Evolutionary conservation across 108 stramenopile genomes (phyloP).

Genomic region (Cyclotella sp.): DNA sequence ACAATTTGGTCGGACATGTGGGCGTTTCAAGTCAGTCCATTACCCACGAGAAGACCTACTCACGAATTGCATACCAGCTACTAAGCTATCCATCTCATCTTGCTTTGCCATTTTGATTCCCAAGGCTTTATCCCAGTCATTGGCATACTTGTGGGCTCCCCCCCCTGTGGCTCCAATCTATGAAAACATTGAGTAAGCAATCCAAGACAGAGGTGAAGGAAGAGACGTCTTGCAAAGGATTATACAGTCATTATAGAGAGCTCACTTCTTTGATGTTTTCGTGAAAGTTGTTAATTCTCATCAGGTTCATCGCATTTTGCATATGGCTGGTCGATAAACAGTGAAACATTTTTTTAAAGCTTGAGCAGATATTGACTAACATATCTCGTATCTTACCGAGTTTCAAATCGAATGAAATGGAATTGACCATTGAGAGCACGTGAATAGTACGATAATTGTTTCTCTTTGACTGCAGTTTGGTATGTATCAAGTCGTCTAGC

Average conservation of each 20-base stretch:
- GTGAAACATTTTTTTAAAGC: background rate
- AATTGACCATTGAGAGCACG: constrained; percentile 90
- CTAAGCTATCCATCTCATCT: constrained; percentile 95
- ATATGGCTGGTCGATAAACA: constrained; percentile 55
- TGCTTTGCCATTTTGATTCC: constrained; percentile 92
- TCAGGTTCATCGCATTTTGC: constrained; percentile 91
- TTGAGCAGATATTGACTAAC: background rate
- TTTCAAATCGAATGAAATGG: constrained; percentile 98
- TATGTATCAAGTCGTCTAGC: constrained; percentile 74
- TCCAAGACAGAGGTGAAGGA: background rate
- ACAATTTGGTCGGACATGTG: too few species aligned
- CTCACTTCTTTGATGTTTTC: constrained; percentile 80
- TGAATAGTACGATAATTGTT: constrained; percentile 88
- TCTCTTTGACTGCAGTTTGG: constrained; percentile 86
- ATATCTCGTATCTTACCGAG: constrained; percentile 33
- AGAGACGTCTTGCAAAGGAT: constrained; percentile 16
- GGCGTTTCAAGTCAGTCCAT: too few species aligned
- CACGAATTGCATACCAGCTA: constrained; percentile 97
- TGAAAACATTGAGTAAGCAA: background rate
- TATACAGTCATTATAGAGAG: constrained; percentile 23
- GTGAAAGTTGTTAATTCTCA: constrained; percentile 82
- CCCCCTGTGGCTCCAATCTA: constrained; percentile 85
- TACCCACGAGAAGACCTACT: too few species aligned
- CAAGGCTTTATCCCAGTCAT: constrained; percentile 79
- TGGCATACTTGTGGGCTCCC: constrained; percentile 97